Evolutionary conservation across 2,329 filamentous ascomycete species (phyloP), one percentile per base, ranked within the genome.

Genomic region (Penicillium sp.): DNA sequence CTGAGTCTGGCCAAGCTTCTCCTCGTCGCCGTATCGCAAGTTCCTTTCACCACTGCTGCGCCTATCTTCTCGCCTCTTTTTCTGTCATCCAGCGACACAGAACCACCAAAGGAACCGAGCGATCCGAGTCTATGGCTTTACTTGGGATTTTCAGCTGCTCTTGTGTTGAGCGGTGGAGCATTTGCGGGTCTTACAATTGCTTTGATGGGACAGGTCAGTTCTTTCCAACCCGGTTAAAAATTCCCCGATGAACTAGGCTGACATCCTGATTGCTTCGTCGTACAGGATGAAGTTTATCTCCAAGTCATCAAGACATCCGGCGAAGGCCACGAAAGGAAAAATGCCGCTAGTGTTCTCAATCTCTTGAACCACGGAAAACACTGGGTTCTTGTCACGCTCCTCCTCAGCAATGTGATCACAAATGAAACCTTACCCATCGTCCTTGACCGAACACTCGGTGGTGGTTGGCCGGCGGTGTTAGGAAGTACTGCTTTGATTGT

Each of bases 381-480:
- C 76, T 99, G 94, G 94, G 93, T 99, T 21, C 81, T 99, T 57
- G 94, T 99, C 54, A 97, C 94, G 3, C 80, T 99, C 27, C 84
- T 99, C 8, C 81, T 99, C 56, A 92, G 92, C 74, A 99, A 99
- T 74, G 94, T 99, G 71, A 95, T 99, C 69, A 96, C 95, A 64
- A 97, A 99, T 75, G 94, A 97, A 78, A 95, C 93, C 2, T 81
- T 97, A 15, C 94, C 94, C 29, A 96, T 99, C 61, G 91, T 99
- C 12, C 84, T 99, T 51, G 94, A 99, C 76, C 84, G 94, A 56
- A 96, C 92, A 56, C 84, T 99, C 19, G 94, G 94, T 31, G 94
- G 94, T 65, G 94, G 94, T 63, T 93, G 95, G 81, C 93, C 93
- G 60, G 94, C 94, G 60, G 91, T 97, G 23, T 83, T 97, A 52